Evolutionary conservation across 1,284 basidiomycete species (phyloP), one percentile per base, ranked within the genome.

Genomic region (Pyrrhoderma lamaoense): DNA sequence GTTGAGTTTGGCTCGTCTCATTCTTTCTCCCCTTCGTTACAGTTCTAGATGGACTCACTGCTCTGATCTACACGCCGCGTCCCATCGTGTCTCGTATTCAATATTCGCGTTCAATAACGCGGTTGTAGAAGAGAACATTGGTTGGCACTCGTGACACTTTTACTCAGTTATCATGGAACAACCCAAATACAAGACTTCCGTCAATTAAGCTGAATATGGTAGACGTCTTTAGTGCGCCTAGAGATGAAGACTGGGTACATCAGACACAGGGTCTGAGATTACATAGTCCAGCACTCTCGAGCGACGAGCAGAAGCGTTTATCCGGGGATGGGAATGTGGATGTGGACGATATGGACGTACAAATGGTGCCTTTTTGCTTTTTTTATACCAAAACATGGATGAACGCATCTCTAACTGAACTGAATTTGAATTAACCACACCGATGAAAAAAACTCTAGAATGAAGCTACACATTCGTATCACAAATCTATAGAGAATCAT

Each of bases 161-260:
- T 79, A 77, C 55, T 78, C 80, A n/a, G 59, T 70, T 22, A 14
- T 44, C 23, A 21, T 22, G 8, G 42, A 51, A 60, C 67, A 22
- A 58, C 54, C 48, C n/a, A n/a, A n/a, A 62, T 61, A 60, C 25
- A 61, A 61, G 39, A 45, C 60, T 55, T 48, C 19, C 16, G 23
- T 57, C 2, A 23, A 19, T 22, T 39, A 31, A 38, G n/a, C 42
- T n/a, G 27, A 31, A 31, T 31, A 31, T 11, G 49, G 39, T 14
- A 47, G 47, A n/a, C 14, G 35, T 13, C 38, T 22, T 8, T 7
- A 44, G 23, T 19, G 44, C 27, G 11, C 11, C 27, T 31, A 31
- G 27, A 34, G 53, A 50, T 14, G 53, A 54, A 14, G 53, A 54
- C 19, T 50, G 42, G 43, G 47, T 50, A 27, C 46, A 54, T 40